A percentile compares a stretch with the other conserved stretches of the same genome.
These are phyloP conservation scores for Tuber melanosporum DNA, from an alignment of 495 filamentous ascomycete species.

Conservation along the genomic window DNA sequence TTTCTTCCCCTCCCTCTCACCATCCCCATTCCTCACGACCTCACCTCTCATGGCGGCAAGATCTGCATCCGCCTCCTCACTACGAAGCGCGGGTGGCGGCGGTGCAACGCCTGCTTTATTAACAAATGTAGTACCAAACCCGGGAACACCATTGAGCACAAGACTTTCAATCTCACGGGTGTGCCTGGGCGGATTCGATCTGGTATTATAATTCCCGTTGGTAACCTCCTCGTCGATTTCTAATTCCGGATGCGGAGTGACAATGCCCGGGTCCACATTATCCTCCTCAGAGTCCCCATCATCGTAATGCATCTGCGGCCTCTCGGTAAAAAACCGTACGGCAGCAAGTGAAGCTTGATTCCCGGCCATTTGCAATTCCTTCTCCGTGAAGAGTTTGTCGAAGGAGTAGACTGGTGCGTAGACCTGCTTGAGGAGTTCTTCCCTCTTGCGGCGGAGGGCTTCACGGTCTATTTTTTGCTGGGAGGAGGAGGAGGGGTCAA, in stretches of 20 bases:
- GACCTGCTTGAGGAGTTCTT: conserved; percentile 56
- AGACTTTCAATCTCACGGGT: conserved; percentile 34
- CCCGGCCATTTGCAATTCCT: conserved; percentile 72
- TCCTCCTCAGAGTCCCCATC: conserved; percentile 34
- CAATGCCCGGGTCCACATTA: conserved; percentile 12
- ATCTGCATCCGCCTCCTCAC: conserved; percentile 37
- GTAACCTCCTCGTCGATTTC: not conserved
- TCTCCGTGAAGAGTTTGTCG: conserved; percentile 87
- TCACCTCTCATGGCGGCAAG: conserved; percentile 31
- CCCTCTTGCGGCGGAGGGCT: conserved; percentile 36
- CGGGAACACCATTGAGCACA: conserved; percentile 30
- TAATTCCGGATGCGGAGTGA: conserved; percentile 6
- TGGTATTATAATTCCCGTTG: conserved; percentile 11
- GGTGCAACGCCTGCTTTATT: conserved; percentile 38
- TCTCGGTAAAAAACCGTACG: conserved; percentile 36
- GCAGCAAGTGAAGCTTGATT: conserved; percentile 61
- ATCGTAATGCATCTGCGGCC: conserved; percentile 31
- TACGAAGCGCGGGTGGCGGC: conserved; percentile 28
- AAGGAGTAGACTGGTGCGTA: conserved; percentile 63
- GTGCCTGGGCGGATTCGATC: conserved; percentile 29
- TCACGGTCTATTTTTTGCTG: conserved; percentile 7
- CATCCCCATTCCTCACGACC: conserved; percentile 8
- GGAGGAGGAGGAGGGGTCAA: conserved; percentile 9
- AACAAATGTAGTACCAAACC: conserved; percentile 37
- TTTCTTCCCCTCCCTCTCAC: not conserved